Evolutionary conservation across 148 eudicot species (phyloP).

Genomic region (Hydrangea macrophylla): DNA sequence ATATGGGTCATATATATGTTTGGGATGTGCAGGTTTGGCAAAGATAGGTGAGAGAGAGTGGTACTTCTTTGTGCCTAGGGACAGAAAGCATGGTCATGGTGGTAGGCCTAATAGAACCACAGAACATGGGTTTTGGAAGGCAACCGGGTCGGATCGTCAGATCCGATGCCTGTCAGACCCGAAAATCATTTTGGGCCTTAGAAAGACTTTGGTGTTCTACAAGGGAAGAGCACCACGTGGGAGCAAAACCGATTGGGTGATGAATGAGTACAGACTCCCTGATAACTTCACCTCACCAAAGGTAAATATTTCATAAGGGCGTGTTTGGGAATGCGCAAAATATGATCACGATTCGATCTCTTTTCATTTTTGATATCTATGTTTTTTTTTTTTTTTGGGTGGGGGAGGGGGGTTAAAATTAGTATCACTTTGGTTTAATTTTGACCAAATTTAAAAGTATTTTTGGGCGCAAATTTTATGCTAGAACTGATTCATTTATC

Average conservation of each 20-base stretch:
- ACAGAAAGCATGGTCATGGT: conserved; percentile 9
- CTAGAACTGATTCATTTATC: too few relatives aligned
- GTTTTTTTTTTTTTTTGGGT: too few relatives aligned
- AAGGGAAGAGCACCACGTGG: background rate
- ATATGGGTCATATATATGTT: too few relatives aligned
- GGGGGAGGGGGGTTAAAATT: background rate
- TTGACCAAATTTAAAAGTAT: background rate
- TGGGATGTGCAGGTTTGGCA: conserved; percentile 6
- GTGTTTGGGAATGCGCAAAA: too few relatives aligned
- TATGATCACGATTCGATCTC: too few relatives aligned
- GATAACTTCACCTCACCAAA: background rate
- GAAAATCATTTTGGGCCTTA: background rate
- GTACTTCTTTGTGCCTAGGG: conserved; percentile 4
- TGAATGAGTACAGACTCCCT: conserved; percentile 5
- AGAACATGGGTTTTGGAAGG: conserved; percentile 1
- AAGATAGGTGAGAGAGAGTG: conserved; percentile 11
- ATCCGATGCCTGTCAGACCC: background rate
- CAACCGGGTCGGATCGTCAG: conserved; percentile 2
- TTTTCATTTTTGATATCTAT: background rate
- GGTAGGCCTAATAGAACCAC: conserved; percentile 1
- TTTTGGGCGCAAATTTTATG: too few relatives aligned
- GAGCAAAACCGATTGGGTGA: conserved; percentile 1
- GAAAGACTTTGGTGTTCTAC: conserved; percentile 2
- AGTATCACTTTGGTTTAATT: too few relatives aligned
- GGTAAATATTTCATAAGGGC: too few relatives aligned